Conservation (phyloP, 2,329 filamentous ascomycete species). For the Paraphoma chrysanthemicola region DNA sequence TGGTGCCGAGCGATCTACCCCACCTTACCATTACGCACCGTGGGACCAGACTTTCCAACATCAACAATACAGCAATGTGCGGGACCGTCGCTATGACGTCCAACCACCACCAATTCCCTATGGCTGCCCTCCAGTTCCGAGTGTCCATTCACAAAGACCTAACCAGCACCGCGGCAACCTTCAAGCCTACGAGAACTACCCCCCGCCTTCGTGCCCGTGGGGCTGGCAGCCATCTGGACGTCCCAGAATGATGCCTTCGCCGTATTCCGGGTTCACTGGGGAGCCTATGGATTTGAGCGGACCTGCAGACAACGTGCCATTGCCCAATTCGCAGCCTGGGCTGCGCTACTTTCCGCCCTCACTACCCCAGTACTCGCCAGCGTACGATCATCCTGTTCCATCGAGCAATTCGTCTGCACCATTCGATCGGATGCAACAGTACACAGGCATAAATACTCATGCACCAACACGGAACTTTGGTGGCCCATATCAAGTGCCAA, state of each 20-base stretch:
- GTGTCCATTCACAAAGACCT: background rate
- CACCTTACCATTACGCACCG: conserved; percentile 21
- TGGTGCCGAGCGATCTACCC: conserved; percentile 26
- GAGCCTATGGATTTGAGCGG: background rate
- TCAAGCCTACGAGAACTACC: background rate
- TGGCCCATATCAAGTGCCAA: conserved; percentile 7
- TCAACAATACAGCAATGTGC: conserved; percentile 9
- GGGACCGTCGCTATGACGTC: background rate
- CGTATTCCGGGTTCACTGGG: background rate
- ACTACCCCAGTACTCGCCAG: conserved; percentile 3
- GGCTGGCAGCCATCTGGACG: background rate
- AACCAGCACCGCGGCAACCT: background rate
- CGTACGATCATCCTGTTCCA: conserved; percentile 5
- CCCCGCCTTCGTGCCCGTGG: background rate
- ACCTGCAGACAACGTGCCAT: conserved; percentile 2
- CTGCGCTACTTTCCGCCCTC: conserved; percentile 9
- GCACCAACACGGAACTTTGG: conserved; percentile 10
- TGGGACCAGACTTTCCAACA: conserved; percentile 18
- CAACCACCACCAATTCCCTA: background rate
- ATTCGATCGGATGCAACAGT: conserved; percentile 8
- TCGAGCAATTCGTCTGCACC: conserved; percentile 1
- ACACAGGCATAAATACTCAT: conserved; percentile 3
- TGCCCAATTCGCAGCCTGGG: conserved; percentile 10
- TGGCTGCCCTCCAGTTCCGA: background rate
- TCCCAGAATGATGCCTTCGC: background rate